Evolutionary conservation across 2,329 filamentous ascomycete genomes (phyloP).

Genomic region (Seiridium unicorne): DNA sequence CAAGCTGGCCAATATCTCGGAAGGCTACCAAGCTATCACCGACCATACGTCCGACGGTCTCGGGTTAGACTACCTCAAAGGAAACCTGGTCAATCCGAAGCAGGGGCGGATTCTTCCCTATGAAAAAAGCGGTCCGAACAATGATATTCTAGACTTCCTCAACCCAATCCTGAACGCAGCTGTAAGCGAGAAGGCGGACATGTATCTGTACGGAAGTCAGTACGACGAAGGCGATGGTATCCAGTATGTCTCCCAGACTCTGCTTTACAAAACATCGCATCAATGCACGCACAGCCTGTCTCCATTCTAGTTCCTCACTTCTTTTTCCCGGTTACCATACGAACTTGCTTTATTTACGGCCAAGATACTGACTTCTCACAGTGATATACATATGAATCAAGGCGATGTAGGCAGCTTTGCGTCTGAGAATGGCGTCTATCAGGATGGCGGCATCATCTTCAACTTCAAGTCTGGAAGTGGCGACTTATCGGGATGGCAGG

Average conservation of each 20-base stretch:
- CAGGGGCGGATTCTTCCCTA: conserved; percentile 15
- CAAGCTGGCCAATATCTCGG: conserved; percentile 11
- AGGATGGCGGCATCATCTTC: conserved; percentile 34
- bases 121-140: conserved; percentile 13
- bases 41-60: conserved; percentile 2
- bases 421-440: conserved; percentile 30
- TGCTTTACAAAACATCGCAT: too few relatives aligned
- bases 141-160: conserved; percentile 32
- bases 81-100: conserved; percentile 17
- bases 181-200: conserved; percentile 30
- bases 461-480: conserved; percentile 29
- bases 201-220: conserved; percentile 35
- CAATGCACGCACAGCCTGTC: neutral
- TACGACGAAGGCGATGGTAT: conserved; percentile 29
- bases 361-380: neutral
- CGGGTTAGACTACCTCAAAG: conserved; percentile 16
- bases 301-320: neutral
- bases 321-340: too few relatives aligned
- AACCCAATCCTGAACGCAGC: conserved; percentile 31
- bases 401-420: conserved; percentile 16
- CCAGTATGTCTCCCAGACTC: conserved; percentile 15
- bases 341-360: neutral
- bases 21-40: conserved; percentile 13
- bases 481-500: conserved; percentile 26
- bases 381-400: conserved; percentile 36